Conservation (phyloP, 495 filamentous ascomycete genomes). For the Penicillium simplicissimum region DNA sequence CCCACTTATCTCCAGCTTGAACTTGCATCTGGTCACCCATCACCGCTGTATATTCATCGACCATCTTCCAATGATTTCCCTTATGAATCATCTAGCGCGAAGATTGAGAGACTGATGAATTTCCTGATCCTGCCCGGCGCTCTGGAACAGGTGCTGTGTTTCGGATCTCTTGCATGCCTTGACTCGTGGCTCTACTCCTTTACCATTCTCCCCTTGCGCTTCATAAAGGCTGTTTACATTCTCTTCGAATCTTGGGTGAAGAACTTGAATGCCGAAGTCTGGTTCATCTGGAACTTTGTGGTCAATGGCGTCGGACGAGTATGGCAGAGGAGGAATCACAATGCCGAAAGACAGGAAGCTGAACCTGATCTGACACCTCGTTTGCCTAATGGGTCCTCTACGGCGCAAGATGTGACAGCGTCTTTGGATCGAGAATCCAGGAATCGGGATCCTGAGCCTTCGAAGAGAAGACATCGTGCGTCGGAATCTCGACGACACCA, state of each 20-base stretch:
- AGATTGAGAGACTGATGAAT: slow-evolving; percentile 89
- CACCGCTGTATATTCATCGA: slow-evolving; percentile 84
- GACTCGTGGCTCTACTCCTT: slow-evolving; percentile 98
- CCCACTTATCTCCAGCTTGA: slow-evolving; percentile 89
- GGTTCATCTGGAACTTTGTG: slow-evolving; percentile 70
- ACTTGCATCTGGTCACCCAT: slow-evolving; percentile 76
- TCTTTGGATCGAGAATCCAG: slow-evolving; percentile 27
- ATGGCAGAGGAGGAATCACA: slow-evolving; percentile 61
- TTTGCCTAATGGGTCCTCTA: slow-evolving; percentile 18
- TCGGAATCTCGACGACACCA: slow-evolving; percentile 52
- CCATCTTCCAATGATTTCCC: slow-evolving; percentile 71
- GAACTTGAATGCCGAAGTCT: slow-evolving; percentile 62
- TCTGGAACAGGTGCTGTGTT: slow-evolving; percentile 82
- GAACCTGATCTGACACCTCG: slow-evolving; percentile 31
- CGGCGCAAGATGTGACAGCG: slow-evolving; percentile 3
- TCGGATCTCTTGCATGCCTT: slow-evolving; percentile 86
- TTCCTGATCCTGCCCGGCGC: slow-evolving; percentile 79
- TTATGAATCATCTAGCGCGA: slow-evolving; percentile 95
- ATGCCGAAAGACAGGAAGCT: slow-evolving; percentile 20
- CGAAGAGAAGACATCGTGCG: slow-evolving; percentile 32
- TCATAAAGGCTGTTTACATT: slow-evolving; percentile 78
- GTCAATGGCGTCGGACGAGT: slow-evolving; percentile 73
- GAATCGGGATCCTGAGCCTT: slow-evolving; percentile 22
- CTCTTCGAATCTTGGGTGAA: slow-evolving; percentile 71
- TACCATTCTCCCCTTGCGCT: slow-evolving; percentile 89